Evolutionary conservation across 495 filamentous ascomycete genomes (phyloP), one percentile per base, ranked within the genome.

Genomic region (Chaetomium cochliodes): DNA sequence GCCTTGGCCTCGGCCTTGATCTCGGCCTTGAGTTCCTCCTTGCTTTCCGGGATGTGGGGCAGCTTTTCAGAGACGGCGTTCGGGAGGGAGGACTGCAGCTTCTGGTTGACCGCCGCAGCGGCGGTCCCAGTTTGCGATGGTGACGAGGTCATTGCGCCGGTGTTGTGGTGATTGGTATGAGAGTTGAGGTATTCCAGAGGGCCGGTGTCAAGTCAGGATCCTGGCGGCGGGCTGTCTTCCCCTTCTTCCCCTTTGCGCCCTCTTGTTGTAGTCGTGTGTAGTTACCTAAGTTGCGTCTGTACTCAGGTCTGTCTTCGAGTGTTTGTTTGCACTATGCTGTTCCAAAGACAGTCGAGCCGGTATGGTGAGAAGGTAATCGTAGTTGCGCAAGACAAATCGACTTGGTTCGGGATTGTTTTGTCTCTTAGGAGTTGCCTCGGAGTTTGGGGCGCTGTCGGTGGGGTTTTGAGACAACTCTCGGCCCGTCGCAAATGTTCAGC

Each of bases 1-100:
- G 75, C 80, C 63, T 80, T 71, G 47, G 78, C 79, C 7, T 80
- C 81, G 53, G 76, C 79, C 65, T 80, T 80, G 18, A 75, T 58
- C 54, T 85, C 81, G 13, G 74, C 78, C 67, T 83, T 82, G 62
- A 84, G 74, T 69, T 84, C 81, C 22, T 75, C 78, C 59, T 81
- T 83, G 61, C 72, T 71, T 69, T 84, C 82, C 44, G 82, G 82
- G 25, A 85, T 70, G 68, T 84, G 82, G 28, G 81, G 82, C 18
- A 83, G 67, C 64, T 79, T 77, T 53, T 76, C 73, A 54, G 77
- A 73, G 53, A 82, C 73, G 39, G 72, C 71, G 30, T 64, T 18
- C 5, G 79, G 78, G 3, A 83, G 76, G 57, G 66, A 61, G 49
- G 65, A 59, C 54, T 78, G 74, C 61, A 58, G 57, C 23, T 59